Conservation (phyloP, 164 flowering plant species). For the Vitis vinifera region DNA sequence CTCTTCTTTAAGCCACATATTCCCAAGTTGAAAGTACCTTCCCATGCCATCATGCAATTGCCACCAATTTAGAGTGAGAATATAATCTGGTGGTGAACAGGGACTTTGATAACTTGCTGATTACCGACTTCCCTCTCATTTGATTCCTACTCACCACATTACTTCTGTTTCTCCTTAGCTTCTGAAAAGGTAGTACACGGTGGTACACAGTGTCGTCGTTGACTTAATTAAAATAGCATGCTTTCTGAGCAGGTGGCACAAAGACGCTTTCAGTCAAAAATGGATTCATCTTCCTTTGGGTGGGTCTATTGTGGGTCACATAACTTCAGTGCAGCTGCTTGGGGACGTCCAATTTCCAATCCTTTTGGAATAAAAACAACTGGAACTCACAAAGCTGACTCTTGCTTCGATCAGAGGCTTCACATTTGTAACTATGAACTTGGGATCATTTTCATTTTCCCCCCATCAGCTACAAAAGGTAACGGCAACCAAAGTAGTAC, state of each 20-base stretch:
- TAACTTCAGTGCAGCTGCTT: slow-evolving; percentile 93
- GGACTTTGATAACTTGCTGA: too few relatives aligned
- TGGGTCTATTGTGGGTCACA: slow-evolving; percentile 97
- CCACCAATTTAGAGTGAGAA: too few relatives aligned
- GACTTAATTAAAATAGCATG: too few relatives aligned
- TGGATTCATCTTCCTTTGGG: slow-evolving; percentile 57
- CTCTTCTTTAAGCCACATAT: too few relatives aligned
- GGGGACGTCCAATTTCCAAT: slow-evolving; percentile 61
- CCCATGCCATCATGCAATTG: too few relatives aligned
- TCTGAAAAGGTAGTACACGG: too few relatives aligned
- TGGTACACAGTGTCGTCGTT: too few relatives aligned
- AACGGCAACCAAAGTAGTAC: slow-evolving; percentile 1
- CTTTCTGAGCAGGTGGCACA: slow-evolving; percentile 61
- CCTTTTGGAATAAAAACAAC: slow-evolving; percentile 14
- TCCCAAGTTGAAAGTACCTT: too few relatives aligned
- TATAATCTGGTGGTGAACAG: too few relatives aligned
- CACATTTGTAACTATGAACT: slow-evolving; percentile 85
- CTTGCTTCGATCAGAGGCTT: slow-evolving; percentile 39
- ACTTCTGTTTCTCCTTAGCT: too few relatives aligned
- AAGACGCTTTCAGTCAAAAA: slow-evolving; percentile 65
- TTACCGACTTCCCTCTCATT: too few relatives aligned
- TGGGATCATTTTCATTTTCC: slow-evolving; percentile 72
- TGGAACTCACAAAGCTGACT: slow-evolving; percentile 16
- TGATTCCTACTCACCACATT: too few relatives aligned
- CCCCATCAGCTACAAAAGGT: slow-evolving; percentile 37